A percentile compares a stretch with the other conserved stretches of the same genome.
phyloP scores from a whole-genome alignment of 352 stramenopile species.

The Globisporangium okanoganense region DNA sequence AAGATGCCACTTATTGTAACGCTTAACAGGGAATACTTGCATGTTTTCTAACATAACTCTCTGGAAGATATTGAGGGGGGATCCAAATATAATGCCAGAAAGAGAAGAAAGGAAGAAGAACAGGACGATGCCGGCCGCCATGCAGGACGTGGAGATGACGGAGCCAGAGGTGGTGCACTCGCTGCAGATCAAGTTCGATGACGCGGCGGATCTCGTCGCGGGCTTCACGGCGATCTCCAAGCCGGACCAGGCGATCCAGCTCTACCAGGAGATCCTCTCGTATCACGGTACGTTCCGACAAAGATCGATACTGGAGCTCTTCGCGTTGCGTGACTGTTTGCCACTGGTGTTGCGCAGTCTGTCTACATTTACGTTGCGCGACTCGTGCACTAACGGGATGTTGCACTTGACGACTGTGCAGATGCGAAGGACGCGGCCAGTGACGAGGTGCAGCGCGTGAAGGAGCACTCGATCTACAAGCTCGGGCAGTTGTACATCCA shows the following conservation, averaged over 20 bases:
- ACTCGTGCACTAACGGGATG: no score
- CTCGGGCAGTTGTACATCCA: conserved; percentile 91
- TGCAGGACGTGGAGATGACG: conserved; percentile 71
- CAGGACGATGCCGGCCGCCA: conserved; percentile 11
- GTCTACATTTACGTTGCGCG: no score
- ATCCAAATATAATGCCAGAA: no score
- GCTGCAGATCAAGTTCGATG: conserved; percentile 73
- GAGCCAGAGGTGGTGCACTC: conserved; percentile 62
- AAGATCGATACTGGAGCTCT: background rate
- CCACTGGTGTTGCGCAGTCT: conserved; percentile 1
- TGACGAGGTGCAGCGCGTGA: conserved; percentile 88
- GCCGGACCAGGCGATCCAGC: conserved; percentile 46
- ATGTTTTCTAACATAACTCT: background rate
- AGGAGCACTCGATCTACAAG: conserved; percentile 96
- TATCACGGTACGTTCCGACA: conserved; percentile 34
- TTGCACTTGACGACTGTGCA: conserved; percentile 14
- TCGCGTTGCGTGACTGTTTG: background rate
- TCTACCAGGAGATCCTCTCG: conserved; percentile 67
- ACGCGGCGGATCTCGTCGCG: conserved; percentile 54
- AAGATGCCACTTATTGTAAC: background rate
- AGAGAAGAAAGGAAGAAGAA: background rate
- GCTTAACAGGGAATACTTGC: background rate
- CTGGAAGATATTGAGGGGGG: conserved; percentile 14
- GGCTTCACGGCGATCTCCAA: conserved; percentile 28
- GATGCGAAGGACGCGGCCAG: conserved; percentile 47